Evolutionary conservation across 306 rosid species (phyloP).

Genomic region (Castanospermum australe): DNA sequence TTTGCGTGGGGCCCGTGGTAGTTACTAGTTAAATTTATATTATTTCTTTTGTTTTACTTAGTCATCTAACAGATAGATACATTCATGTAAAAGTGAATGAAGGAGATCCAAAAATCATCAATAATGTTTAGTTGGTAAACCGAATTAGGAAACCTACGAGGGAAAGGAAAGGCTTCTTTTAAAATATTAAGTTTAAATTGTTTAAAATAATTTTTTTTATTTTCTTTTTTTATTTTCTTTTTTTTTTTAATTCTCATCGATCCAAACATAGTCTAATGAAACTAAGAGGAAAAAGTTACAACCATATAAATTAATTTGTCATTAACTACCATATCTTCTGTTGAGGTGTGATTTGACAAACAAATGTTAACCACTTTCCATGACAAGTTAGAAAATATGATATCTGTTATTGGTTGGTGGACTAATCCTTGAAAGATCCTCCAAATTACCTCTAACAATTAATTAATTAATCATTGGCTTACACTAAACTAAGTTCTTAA

Average conservation of each 20-base stretch:
- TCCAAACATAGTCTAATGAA: too few species aligned
- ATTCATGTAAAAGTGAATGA: background rate
- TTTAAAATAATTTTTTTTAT: too few species aligned
- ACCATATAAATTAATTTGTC: background rate
- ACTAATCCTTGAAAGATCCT: constrained; percentile 14
- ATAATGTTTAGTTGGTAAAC: background rate
- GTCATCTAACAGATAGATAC: background rate
- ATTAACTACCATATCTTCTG: background rate
- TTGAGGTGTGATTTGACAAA: constrained; percentile 15
- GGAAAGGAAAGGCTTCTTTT: too few species aligned
- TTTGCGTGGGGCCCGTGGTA: background rate
- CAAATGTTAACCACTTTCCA: constrained; percentile 25
- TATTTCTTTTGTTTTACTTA: background rate
- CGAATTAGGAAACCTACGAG: background rate
- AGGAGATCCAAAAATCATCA: background rate
- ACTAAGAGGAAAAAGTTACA: background rate
- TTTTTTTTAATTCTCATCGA: too few species aligned
- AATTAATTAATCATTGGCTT: background rate
- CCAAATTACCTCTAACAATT: background rate
- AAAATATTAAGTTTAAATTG: too few species aligned
- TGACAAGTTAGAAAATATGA: background rate
- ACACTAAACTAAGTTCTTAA: background rate
- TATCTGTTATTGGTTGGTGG: constrained; percentile 6
- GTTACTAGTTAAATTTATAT: background rate
- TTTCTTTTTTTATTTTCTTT: too few species aligned